Base-by-base conservation (phyloP, 1,284 basidiomycete species). In the Marasmius tenuissimus region DNA sequence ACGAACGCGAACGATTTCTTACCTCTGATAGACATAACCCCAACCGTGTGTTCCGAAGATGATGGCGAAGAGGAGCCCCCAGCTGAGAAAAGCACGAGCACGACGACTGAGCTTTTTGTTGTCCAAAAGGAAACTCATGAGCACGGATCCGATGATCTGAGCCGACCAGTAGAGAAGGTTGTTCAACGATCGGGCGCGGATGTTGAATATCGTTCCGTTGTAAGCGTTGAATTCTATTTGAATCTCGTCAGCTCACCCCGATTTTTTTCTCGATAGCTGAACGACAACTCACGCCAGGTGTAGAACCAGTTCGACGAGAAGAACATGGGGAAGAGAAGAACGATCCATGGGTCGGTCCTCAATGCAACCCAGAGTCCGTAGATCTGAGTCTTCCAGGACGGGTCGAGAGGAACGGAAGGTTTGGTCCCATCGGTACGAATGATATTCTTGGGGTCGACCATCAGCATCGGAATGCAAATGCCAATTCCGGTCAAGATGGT, bases 271-370 rank as follows among this genome's bases (percentile, higher is more conserved):
- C 56, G 49, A 16, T 50, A 22, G 11, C 47, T 10, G 54, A 55
- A 11, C 14, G 34, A 38, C 7, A 27, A 78, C 84, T 68, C 66
- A 86, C 85, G 87, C 86, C 87, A 89, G 11, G 87, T 86, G 68
- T 91, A 90, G 72, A 91, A 91, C 83, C 88, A 92, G 71, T 92
- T 92, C 51, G 86, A 87, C 4, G 87, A 84, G 62, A 92, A 81
- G 74, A 88, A 88, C 82, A 88, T 85, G 8, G 87, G 86, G 75
- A 88, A 87, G 27, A 88, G 74, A 11, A 88, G 70, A 18, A 88
- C 55, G 60, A 88, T 81, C 71, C 79, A 73, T 0, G 86, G 86
- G 67, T 88, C 86, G 11, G 79, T 84, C 65, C 69, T 76, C 53
- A 88, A 71, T 1, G 85, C 80, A 39, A 78, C 70, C 78, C 75